Percentiles rank a stretch among this genome's conserved stretches.
phyloP scores from a whole-genome alignment of 345 rosid species.

The Lepidium aucheri region DNA sequence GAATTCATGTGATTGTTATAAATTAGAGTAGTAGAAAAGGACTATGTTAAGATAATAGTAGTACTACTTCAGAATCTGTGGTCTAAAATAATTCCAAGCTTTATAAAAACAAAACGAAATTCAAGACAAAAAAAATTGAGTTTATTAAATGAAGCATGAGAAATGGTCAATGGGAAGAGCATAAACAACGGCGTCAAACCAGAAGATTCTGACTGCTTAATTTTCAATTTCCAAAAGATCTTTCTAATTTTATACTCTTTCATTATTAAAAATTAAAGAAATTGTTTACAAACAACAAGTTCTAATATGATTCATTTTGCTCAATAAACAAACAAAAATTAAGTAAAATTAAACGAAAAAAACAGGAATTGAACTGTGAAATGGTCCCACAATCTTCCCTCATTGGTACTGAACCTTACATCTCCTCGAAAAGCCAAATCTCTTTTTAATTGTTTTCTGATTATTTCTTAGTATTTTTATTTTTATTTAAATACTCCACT shows the following conservation, averaged over 20 bases:
- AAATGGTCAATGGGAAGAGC: conserved; percentile 15
- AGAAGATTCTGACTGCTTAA: conserved; percentile 22
- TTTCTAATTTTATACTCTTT: neutral
- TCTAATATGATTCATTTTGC: too few species aligned
- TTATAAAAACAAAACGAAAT: too few species aligned
- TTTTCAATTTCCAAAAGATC: conserved; percentile 26
- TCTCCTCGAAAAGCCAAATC: conserved; percentile 26
- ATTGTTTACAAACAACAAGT: too few species aligned
- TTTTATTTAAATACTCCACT: too few species aligned
- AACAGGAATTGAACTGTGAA: neutral
- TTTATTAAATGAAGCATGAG: neutral
- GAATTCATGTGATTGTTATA: too few species aligned
- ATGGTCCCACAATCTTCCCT: conserved; percentile 18
- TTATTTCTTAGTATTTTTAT: too few species aligned
- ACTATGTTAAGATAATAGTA: too few species aligned
- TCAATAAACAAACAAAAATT: neutral
- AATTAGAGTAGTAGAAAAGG: too few species aligned
- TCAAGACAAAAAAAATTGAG: too few species aligned
- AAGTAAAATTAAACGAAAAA: neutral
- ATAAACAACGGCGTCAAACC: conserved; percentile 25
- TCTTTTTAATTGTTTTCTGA: neutral
- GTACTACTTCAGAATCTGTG: too few species aligned
- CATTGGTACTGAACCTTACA: conserved; percentile 17
- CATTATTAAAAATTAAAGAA: neutral
- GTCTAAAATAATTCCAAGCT: too few species aligned